Conservation (phyloP, 2,329 filamentous ascomycete species). For the Massarina eburnea region DNA sequence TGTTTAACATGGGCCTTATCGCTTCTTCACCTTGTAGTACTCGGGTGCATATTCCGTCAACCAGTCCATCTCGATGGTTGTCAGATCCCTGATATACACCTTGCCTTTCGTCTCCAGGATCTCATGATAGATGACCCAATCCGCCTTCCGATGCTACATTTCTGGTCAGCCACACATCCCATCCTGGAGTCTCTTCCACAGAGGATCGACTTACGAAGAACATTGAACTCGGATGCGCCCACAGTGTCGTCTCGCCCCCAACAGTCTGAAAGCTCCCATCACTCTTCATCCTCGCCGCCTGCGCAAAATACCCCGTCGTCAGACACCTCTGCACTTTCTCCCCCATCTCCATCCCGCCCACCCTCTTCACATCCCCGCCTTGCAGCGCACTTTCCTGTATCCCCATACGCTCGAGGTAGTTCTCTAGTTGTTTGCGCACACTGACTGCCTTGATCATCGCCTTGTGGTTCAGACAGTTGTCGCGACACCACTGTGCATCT, state of each 20-base stretch:
- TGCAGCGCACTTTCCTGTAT: conserved; percentile 59
- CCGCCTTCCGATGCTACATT: conserved; percentile 78
- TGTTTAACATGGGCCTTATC: conserved; percentile 2
- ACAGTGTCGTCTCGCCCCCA: conserved; percentile 73
- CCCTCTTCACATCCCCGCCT: conserved; percentile 38
- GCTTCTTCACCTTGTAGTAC: conserved; percentile 49
- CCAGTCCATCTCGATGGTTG: conserved; percentile 93
- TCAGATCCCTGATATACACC: conserved; percentile 86
- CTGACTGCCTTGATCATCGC: conserved; percentile 79
- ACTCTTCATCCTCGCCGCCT: conserved; percentile 89
- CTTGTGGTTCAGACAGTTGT: conserved; percentile 86
- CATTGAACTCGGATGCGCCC: conserved; percentile 88
- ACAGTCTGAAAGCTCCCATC: conserved; percentile 89
- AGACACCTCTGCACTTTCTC: conserved; percentile 83
- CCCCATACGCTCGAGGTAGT: conserved; percentile 84
- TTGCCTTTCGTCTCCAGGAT: conserved; percentile 87
- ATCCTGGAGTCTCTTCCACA: no score
- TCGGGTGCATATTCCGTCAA: conserved; percentile 83
- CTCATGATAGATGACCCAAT: conserved; percentile 96
- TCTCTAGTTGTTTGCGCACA: conserved; percentile 81
- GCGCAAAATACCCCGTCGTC: conserved; percentile 87
- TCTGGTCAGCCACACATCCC: neutral
- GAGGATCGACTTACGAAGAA: conserved; percentile 83
- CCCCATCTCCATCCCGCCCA: conserved; percentile 54
- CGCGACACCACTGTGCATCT: conserved; percentile 81